Conservation (phyloP, 176 grass and related monocot genomes). For the maize (Zea mays) region DNA sequence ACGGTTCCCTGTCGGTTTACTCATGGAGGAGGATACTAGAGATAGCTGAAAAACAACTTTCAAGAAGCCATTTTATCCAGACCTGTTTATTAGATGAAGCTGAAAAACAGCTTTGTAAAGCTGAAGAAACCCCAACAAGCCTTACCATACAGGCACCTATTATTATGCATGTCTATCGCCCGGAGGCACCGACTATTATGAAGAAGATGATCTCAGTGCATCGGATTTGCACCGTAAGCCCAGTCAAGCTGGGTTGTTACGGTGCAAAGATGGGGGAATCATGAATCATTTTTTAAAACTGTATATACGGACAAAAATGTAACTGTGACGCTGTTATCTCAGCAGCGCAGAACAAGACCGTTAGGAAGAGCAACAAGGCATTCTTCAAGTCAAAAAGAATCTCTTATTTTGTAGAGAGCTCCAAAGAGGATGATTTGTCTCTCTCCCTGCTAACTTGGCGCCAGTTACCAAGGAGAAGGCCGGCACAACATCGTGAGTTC, state of each 20-base stretch:
- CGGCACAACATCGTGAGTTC: not conserved
- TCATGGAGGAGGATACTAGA: no score
- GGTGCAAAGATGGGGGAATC: not conserved
- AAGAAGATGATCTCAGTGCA: no score
- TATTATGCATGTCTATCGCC: no score
- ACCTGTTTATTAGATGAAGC: no score
- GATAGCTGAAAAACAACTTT: no score
- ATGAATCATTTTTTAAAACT: not conserved
- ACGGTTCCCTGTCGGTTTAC: no score
- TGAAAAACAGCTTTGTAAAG: no score
- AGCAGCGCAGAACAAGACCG: not conserved
- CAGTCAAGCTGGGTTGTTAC: not conserved
- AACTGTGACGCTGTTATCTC: slow-evolving; percentile 13
- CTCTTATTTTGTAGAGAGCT: slow-evolving; percentile 36
- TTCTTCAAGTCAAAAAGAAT: slow-evolving; percentile 29
- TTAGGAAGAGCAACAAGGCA: not conserved
- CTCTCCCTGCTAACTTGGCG: not conserved
- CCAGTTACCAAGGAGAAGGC: slow-evolving; percentile 27
- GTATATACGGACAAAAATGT: not conserved
- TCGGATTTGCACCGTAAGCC: no score
- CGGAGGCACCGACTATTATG: no score
- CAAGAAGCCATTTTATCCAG: no score
- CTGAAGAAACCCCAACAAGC: no score
- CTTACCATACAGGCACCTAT: no score
- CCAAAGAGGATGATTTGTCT: slow-evolving; percentile 14